These are phyloP conservation scores for Pseudopyricularia javanii DNA, from an alignment of 2,329 filamentous ascomycete genomes.

Conservation along the genomic window DNA sequence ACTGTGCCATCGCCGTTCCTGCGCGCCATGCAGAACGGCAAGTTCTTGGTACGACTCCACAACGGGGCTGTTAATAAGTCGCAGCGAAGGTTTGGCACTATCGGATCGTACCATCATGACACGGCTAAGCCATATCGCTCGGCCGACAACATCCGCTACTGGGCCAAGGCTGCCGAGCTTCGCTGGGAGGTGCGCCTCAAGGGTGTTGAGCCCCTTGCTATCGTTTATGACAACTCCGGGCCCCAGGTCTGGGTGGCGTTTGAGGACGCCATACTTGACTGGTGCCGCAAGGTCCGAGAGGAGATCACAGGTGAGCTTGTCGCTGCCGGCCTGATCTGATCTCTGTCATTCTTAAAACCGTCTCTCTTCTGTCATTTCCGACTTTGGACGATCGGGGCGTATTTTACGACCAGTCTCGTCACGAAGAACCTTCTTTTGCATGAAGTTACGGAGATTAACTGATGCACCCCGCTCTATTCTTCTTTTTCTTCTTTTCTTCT, in stretches of 20 bases:
- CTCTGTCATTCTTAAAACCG: not conserved
- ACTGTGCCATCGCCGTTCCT: conserved; percentile 64
- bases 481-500: no score
- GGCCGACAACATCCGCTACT: conserved; percentile 88
- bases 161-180: conserved; percentile 90
- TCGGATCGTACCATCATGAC: conserved; percentile 82
- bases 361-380: not conserved
- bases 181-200: conserved; percentile 80
- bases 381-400: not conserved
- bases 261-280: conserved; percentile 69
- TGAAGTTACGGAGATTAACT: no score
- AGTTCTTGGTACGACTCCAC: conserved; percentile 75
- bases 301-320: conserved; percentile 63
- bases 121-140: conserved; percentile 88
- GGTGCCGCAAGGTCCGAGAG: conserved; percentile 71
- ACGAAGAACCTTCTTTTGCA: no score
- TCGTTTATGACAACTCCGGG: conserved; percentile 60
- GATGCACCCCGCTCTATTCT: no score
- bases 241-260: conserved; percentile 67
- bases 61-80: conserved; percentile 81
- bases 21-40: conserved; percentile 60
- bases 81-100: conserved; percentile 74
- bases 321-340: conserved; percentile 2
- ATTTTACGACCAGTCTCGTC: not conserved
- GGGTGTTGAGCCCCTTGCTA: conserved; percentile 65